These are phyloP conservation scores for Citrus mangshanensis DNA, from an alignment of 345 rosid species.

Conservation along the genomic window DNA sequence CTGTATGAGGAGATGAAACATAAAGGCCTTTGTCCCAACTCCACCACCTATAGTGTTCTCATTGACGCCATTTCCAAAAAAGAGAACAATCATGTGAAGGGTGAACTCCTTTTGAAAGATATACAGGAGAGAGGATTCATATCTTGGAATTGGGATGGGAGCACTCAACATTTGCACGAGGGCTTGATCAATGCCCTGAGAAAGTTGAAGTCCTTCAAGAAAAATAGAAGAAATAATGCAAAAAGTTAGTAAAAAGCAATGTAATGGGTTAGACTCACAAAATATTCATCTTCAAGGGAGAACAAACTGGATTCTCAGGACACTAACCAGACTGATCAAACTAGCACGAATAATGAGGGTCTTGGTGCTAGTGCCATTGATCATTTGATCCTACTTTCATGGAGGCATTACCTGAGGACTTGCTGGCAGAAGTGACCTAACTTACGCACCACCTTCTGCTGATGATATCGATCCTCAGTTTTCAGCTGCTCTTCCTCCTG, in stretches of 20 bases:
- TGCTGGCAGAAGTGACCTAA: constrained; percentile 82
- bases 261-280: neutral
- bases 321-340: constrained; percentile 50
- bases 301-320: constrained; percentile 37
- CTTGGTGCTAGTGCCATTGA: constrained; percentile 73
- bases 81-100: constrained; percentile 20
- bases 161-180: constrained; percentile 28
- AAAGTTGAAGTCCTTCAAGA: constrained; percentile 43
- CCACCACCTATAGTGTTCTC: constrained; percentile 57
- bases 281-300: neutral
- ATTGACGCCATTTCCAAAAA: constrained; percentile 39
- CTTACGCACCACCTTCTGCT: constrained; percentile 75
- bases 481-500: constrained; percentile 97
- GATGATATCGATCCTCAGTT: constrained; percentile 96
- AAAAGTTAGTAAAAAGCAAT: constrained; percentile 7
- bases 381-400: constrained; percentile 95
- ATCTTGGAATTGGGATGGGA: constrained; percentile 33
- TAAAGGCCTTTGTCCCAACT: constrained; percentile 58
- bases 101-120: constrained; percentile 57
- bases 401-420: constrained; percentile 92
- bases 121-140: constrained; percentile 55
- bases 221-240: constrained; percentile 31
- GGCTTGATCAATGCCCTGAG: constrained; percentile 42
- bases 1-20: constrained; percentile 79
- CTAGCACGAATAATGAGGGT: constrained; percentile 38